A percentile compares a stretch with the other conserved stretches of the same genome.
Conservation (phyloP, 1,284 basidiomycete species). For the Tilletia setariae region DNA sequence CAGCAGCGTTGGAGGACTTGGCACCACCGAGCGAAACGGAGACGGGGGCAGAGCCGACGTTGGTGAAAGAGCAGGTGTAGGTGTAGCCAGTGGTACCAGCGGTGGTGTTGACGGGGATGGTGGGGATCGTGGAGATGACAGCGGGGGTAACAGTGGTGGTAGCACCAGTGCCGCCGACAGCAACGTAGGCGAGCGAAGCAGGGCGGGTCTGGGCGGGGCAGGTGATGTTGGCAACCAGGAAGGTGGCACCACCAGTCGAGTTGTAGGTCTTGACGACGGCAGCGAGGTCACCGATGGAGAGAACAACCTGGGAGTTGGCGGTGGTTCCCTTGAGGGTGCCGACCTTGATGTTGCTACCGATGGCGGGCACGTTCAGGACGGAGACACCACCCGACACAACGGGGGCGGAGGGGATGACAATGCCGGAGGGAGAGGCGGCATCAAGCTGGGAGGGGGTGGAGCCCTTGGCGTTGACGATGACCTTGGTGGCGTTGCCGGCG, state of each 20-base stretch:
- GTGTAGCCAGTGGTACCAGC: conserved; percentile 10
- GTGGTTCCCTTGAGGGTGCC: conserved; percentile 5
- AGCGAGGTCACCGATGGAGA: conserved; percentile 11
- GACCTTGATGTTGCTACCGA: not conserved
- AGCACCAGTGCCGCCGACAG: not conserved
- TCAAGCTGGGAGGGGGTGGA: conserved; percentile 5
- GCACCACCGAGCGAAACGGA: not conserved
- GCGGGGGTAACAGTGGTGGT: conserved; percentile 5
- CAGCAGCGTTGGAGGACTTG: not conserved
- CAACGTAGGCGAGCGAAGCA: conserved; percentile 6
- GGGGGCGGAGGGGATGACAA: conserved; percentile 7
- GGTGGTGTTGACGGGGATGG: conserved; percentile 11
- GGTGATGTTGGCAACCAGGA: conserved; percentile 13
- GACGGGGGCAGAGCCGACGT: not conserved
- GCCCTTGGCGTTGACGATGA: conserved; percentile 16
- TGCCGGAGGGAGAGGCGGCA: not conserved
- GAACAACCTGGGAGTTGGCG: not conserved
- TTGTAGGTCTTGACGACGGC: conserved; percentile 12
- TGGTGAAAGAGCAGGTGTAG: not conserved
- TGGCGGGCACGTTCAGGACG: conserved; percentile 10
- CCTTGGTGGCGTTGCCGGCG: conserved; percentile 10
- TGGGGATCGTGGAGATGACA: not conserved
- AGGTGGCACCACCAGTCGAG: not conserved
- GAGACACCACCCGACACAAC: conserved; percentile 15
- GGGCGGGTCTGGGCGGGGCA: conserved; percentile 13